Evolutionary conservation across 257 asterid genomes (phyloP).

Genomic region (Verbena officinalis): DNA sequence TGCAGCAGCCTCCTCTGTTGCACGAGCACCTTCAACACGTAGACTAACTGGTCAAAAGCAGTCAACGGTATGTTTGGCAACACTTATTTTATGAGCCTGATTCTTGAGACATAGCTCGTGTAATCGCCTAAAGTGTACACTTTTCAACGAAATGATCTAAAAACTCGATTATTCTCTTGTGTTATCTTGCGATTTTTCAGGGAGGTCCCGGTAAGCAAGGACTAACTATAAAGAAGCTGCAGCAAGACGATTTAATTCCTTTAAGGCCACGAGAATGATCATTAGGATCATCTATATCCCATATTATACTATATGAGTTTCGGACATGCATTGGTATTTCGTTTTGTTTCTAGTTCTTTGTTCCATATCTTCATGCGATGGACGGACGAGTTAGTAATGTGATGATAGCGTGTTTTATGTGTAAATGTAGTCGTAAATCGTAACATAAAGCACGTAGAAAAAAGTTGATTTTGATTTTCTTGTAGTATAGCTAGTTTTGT

Average conservation of each 20-base stretch:
- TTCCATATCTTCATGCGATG: background rate
- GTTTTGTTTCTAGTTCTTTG: background rate
- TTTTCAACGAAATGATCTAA: too few relatives aligned
- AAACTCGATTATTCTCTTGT: background rate
- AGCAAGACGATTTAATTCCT: conserved; percentile 22
- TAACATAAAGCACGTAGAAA: background rate
- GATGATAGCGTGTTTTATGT: background rate
- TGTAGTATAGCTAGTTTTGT: background rate
- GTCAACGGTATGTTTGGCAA: conserved; percentile 24
- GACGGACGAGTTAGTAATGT: conserved; percentile 6
- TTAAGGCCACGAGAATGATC: conserved; percentile 9
- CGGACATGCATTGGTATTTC: background rate
- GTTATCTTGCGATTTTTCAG: conserved; percentile 26
- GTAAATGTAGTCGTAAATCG: conserved; percentile 16
- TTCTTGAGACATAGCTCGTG: too few relatives aligned
- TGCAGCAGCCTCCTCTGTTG: conserved; percentile 92
- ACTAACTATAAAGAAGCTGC: conserved; percentile 35
- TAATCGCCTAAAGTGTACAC: too few relatives aligned
- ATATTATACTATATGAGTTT: background rate
- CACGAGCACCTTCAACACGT: conserved; percentile 57
- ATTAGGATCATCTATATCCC: background rate
- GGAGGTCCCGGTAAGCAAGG: conserved; percentile 47
- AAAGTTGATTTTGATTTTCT: background rate
- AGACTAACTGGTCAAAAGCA: conserved; percentile 30
- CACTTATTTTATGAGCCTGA: background rate